phyloP scores from a whole-genome alignment of 352 stramenopile genomes.

The Lagenidium giganteum region DNA sequence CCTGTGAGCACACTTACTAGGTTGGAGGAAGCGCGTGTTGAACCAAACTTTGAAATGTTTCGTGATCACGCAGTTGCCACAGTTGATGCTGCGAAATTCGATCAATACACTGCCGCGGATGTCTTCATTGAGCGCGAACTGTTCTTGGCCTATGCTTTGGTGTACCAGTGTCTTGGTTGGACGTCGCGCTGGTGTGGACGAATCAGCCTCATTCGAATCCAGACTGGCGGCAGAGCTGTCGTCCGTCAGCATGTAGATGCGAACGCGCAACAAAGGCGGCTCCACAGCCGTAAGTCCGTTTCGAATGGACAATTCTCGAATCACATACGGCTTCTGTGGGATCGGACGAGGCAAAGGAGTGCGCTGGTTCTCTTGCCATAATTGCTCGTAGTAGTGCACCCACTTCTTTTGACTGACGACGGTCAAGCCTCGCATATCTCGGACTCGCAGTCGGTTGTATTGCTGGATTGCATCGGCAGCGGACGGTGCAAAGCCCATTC shows the following conservation, averaged over 20 bases:
- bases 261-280: conserved; percentile 37
- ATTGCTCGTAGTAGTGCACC: conserved; percentile 57
- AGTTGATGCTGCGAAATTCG: conserved; percentile 43
- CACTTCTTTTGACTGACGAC: conserved; percentile 70
- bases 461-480: conserved; percentile 46
- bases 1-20: conserved; percentile 14
- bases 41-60: conserved; percentile 80
- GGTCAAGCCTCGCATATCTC: conserved; percentile 49
- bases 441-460: conserved; percentile 64
- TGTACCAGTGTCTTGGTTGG: conserved; percentile 29
- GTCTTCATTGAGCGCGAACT: conserved; percentile 38
- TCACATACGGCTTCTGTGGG: conserved; percentile 19
- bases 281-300: conserved; percentile 34
- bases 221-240: conserved; percentile 17
- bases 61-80: conserved; percentile 30
- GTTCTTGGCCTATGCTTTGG: conserved; percentile 40
- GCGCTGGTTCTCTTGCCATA: conserved; percentile 1
- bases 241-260: conserved; percentile 35
- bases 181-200: too few relatives aligned
- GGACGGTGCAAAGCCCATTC: conserved; percentile 45
- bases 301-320: conserved; percentile 31
- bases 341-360: conserved; percentile 4
- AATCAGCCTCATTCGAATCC: conserved; percentile 3
- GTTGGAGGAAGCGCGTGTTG: conserved; percentile 43
- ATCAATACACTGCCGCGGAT: conserved; percentile 50